Evolutionary conservation across 2,329 filamentous ascomycete species (phyloP), one percentile per base, ranked within the genome.

Genomic region (Penicillium sp.): DNA sequence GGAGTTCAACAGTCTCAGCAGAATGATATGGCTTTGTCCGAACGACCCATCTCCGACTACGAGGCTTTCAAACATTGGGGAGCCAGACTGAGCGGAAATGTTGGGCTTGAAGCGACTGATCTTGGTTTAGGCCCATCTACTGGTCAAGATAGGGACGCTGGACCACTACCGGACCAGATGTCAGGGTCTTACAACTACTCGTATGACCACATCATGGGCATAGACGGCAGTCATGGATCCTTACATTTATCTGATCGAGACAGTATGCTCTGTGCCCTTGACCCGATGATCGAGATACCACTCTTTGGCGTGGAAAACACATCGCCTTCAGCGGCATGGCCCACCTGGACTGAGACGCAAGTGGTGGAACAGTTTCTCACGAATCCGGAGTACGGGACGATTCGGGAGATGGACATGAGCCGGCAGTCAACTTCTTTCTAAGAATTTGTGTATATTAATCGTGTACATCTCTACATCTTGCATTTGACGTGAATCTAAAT

Each of bases 301-400:
- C 52, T 63, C 15, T 65, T 67, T 12, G 63, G 64, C 2, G 28
- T 57, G 1, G 60, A 57, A 7, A 61, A 53, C 28, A 22, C 56
- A 5, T 64, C 61, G 3, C 48, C 60, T 5, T 61, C 65, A 1
- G 50, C 59, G 1, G 59, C 42, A 5, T 65, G 63, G 63, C 64
- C 64, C 5, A 63, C 53, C 1, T 62, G 63, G 47, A 65, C 66
- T 1, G 67, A 69, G 43, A 52, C 66, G 1, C 66, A 67, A 12
- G 60, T 67, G 4, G 45, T 69, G 10, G 64, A 67, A 41, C 64
- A 67, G 41, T 68, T 68, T 31, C 57, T 69, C 7, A 60, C 57
- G 1, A 55, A 56, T n/a, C 37, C 20, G 7, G 31, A 25, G n/a
- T 25, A 25, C 17, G 20, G 34, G 5, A 15, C 49, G 8, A 22